Percentiles rank a stretch among this genome's conserved stretches.
These are phyloP conservation scores for Tieghemostelium lacteum DNA, from an alignment of 78 protist genomes.

Conservation along the genomic window DNA sequence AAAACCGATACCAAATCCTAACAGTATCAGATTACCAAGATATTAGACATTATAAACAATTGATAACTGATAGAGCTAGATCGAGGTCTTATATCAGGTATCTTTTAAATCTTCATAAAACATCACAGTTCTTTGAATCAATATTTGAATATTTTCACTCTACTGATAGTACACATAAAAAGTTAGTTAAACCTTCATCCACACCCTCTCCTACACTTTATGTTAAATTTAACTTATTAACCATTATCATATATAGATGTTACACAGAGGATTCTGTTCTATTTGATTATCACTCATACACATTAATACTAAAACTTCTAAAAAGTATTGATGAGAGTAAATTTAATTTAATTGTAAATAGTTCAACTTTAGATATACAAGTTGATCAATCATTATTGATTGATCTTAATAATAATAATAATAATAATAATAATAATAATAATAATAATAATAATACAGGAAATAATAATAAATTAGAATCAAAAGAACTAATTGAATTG, in stretches of 20 bases:
- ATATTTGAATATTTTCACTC: not conserved
- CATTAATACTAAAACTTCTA: conserved; percentile 2
- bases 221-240: not conserved
- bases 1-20: not conserved
- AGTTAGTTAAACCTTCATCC: not conserved
- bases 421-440: not conserved
- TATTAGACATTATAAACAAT: not conserved
- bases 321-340: conserved; percentile 37
- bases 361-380: conserved; percentile 1
- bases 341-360: conserved; percentile 12
- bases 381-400: not conserved
- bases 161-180: not conserved
- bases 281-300: not conserved
- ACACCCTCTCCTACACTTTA: not conserved
- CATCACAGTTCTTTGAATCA: conserved; percentile 1
- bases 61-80: conserved; percentile 48
- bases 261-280: conserved; percentile 9
- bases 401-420: not conserved
- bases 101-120: conserved; percentile 4
- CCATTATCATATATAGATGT: not conserved
- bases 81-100: conserved; percentile 45
- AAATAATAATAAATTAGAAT: not conserved
- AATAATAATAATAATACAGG: not conserved
- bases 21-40: conserved; percentile 6
- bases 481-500: too few relatives aligned